Evolutionary conservation across 192 early-diverging fungal genomes (phyloP).

Genomic region (Backusella liffmaniae): DNA sequence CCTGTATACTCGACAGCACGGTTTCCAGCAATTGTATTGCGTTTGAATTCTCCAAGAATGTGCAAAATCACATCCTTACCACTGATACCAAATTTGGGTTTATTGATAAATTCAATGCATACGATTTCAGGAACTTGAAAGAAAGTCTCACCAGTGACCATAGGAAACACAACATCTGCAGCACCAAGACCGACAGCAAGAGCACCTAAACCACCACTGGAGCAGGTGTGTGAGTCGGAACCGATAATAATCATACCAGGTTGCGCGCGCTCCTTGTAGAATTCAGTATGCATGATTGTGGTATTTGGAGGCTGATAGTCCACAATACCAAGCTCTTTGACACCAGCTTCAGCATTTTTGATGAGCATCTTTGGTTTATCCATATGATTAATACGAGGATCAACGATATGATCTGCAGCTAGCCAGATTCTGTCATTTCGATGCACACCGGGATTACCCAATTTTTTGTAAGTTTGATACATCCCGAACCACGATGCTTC

Average conservation of each 20-base stretch:
- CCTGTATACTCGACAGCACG: constrained; percentile 80
- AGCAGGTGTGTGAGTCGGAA: constrained; percentile 82
- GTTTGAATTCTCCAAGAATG: constrained; percentile 78
- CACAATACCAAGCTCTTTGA: constrained; percentile 68
- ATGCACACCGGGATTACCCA: constrained; percentile 74
- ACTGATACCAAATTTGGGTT: constrained; percentile 76
- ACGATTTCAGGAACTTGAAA: constrained; percentile 81
- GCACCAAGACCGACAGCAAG: constrained; percentile 81
- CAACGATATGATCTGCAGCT: constrained; percentile 76
- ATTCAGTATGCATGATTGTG: constrained; percentile 82
- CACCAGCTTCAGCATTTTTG: constrained; percentile 61
- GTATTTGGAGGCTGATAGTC: constrained; percentile 78
- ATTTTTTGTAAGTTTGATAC: constrained; percentile 79
- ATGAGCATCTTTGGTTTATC: constrained; percentile 69
- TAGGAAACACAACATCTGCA: constrained; percentile 80
- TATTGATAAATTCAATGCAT: constrained; percentile 71
- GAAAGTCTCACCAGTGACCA: constrained; percentile 82
- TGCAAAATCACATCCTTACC: constrained; percentile 82
- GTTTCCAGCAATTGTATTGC: constrained; percentile 81
- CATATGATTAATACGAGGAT: constrained; percentile 72
- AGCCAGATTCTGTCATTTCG: constrained; percentile 84
- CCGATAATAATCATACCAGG: constrained; percentile 80
- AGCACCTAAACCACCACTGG: constrained; percentile 74
- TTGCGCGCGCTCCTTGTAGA: constrained; percentile 80
- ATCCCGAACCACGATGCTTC: constrained; percentile 86